Evolutionary conservation across 805 yeast genomes (phyloP), one percentile per base, ranked within the genome.

Genomic region (Citeromyces nyonsensis): DNA sequence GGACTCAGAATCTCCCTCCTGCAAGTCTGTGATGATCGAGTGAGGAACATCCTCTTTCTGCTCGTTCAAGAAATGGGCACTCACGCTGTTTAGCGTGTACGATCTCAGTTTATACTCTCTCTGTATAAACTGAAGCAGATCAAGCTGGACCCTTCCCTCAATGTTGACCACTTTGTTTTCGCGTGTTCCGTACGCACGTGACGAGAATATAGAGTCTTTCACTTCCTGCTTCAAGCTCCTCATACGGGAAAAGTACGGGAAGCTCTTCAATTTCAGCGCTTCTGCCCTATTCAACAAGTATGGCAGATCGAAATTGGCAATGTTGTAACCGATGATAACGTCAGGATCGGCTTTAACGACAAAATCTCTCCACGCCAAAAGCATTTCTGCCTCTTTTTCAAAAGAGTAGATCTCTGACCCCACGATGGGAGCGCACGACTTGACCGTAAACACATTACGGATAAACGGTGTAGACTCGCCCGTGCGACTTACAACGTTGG

Each of bases 1-100:
- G 0, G 97, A 81, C 44, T 91, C 97, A 18, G 82, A 66, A 22
- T 73, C 81, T 29, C 97, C 97, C 43, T 86, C 83, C 45, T 91
- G 97, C 35, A 91, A 62, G 34, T 83, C 94, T 0, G 98, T 84
- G 52, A 91, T 91, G 41, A 88, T 88, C 3, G 97, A 83, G 51
- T 88, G 95, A 39, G 86, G 97, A 8, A 91, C 99, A 49, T 91
- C 99, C 57, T 91, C 99, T 47, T 91, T 91, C 45, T 91, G 98
- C 47, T 93, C 98, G 18, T 82, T 83, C 43, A 91, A 52, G 47
- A 93, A 91, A 45, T 84, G 84, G 0, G 97, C 93, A 4, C 95
- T 82, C 0, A 91, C 99, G 0, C 96, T 81, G 54, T 91, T 91
- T 52, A 91, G 63, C 0, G 98, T 86, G 55, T 91, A 91, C 3